Evolutionary conservation across 768 basidiomycete species (phyloP), one percentile per base, ranked within the genome.

Genomic region (Crepidotus variabilis): DNA sequence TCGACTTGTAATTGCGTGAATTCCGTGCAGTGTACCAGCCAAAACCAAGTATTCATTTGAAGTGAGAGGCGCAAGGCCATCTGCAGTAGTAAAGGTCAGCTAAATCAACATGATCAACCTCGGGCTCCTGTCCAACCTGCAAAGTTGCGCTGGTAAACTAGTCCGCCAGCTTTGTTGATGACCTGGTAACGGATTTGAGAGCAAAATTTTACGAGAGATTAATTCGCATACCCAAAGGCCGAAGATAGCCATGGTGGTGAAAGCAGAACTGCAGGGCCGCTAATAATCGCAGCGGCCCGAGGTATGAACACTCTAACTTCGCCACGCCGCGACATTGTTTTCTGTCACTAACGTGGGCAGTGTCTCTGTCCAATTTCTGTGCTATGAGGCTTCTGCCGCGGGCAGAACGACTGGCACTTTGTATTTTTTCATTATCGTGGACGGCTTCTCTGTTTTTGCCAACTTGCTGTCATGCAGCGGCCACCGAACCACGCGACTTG

Each of bases 101-200:
- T n/a, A 24, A 50, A 43, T 50, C 24, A 32, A 47, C 34, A 22
- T 36, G 32, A 59, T 47, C 33, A 54, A 54, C 53, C 59, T 48
- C 24, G 47, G 52, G 51, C 48, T 53, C 67, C 5, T 14, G 39
- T 11, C 2, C 6, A 46, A 92, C 95, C 93, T 75, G 88, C 86
- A 68, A 95, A 96, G 67, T 87, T 92, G 57, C 91, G 84, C 63
- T 95, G 90, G 74, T 95, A 98, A 46, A 98, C 89, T 33, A 98
- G 82, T 6, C 97, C 97, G 23, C 97, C 97, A 13, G 97, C 97
- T 77, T 98, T 98, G 72, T 98, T 98, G 66, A 98, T 96, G 55
- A 98, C 85, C 91, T 94, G 69, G 57, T 69, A 59, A 47, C 50
- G 22, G 13, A 23, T 46, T 43, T 32, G 16, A 28, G 28, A 28